Evolutionary conservation across 1,284 basidiomycete species (phyloP), one percentile per base, ranked within the genome.

Genomic region (Vanrija pseudolonga): DNA sequence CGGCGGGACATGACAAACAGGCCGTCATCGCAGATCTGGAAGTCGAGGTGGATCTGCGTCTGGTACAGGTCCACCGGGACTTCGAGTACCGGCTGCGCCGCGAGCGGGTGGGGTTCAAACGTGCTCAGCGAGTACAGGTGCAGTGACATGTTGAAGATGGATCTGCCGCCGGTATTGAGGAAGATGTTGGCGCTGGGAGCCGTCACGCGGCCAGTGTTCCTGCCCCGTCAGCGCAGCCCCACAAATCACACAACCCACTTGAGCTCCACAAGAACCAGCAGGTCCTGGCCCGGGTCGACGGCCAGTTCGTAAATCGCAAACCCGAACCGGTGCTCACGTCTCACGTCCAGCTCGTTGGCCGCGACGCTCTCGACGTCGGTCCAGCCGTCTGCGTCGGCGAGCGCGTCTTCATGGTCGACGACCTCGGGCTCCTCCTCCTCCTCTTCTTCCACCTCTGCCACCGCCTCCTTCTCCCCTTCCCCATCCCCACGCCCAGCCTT

Each of bases 1-100:
- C 65, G 62, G 24, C 69, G 64, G 26, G 61, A 55, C 47, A 75
- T 48, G 4, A 77, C 58, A 45, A 64, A 74, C n/a, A 77, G 40
- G 12, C 66, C 65, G 47, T 77, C 73, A 53, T 77, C 75, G 55
- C 71, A 72, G 26, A 77, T 73, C 60, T 77, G 71, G 56, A 73
- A 73, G 8, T 66, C 67, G 11, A 73, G 61, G 20, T 51, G 47
- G 20, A 65, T 51, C 17, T 42, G 39, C 15, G 52, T 49, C n/a
- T 20, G 43, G 6, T n/a, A 20, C 11, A 71, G 36, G 0, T 24
- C 12, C 0, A 41, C 36, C 0, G 71, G 67, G 63, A 66, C 71
- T 19, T 61, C 51, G 23, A 76, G 51, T 0, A 66, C 44, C 12
- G 62, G 54, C 22, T 62, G 26, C 8, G 56, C 28, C 1, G 74